Evolutionary conservation across 2,329 filamentous ascomycete genomes (phyloP), one percentile per base, ranked within the genome.

Genomic region (Aspergillus aculeatus): DNA sequence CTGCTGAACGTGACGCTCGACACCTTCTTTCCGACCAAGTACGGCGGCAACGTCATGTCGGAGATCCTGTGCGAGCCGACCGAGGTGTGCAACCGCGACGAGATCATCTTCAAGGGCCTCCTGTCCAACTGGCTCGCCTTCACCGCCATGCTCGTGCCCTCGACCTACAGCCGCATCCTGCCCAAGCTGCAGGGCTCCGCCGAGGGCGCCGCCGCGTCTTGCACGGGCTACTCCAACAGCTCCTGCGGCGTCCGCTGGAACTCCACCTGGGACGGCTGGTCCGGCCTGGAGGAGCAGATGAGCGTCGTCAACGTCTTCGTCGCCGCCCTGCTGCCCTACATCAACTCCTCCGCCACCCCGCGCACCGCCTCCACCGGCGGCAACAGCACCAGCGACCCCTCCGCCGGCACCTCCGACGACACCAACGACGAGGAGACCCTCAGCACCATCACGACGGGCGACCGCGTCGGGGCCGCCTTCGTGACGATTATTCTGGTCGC

Each of bases 21-120:
- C n/a, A 72, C 73, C 10, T 86, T 87, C 69, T 86, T 87, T 75
- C 79, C 79, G 5, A 21, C 50, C 2, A 32, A 58, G n/a, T 29
- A 54, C 23, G 59, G 61, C 50, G 81, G 81, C 57, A 80, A 88
- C 64, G 85, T 88, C 31, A 57, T 63, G 62, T 84, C 78, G 63
- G 90, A 94, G 73, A 75, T 84, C 2, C 80, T 86, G 12, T 94
- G 90, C 76, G 89, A 92, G 66, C 76, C 81, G 2, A 75, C 70
- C 2, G 71, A 73, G 23, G 82, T 77, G 21, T 94, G 91, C 78
- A 87, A 87, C 59, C 81, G 84, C 59, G 90, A 93, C 69, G 89
- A 92, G 81, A 75, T 85, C 59, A 85, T 85, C 1, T 92, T 89
- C 83, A 91, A 91, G 75, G 88, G 88, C 44, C 87, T 88, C 59